Evolutionary conservation across 495 filamentous ascomycete species (phyloP).

Genomic region (Penicillium paxilli): DNA sequence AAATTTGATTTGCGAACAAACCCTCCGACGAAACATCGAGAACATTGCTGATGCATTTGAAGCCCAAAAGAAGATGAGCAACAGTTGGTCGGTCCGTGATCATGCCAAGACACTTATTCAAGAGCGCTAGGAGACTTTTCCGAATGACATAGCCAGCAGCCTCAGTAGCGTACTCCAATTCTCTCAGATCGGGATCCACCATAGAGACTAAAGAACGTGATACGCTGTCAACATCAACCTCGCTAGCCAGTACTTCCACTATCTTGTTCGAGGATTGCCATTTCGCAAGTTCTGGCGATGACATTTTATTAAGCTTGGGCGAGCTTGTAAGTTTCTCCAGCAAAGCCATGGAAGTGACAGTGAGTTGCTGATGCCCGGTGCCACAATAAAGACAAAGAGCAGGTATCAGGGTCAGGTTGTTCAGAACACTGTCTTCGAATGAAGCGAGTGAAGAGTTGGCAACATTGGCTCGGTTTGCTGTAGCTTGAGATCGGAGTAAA

Average conservation of each 20-base stretch:
- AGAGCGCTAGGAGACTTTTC: conserved; percentile 73
- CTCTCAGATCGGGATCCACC: conserved; percentile 59
- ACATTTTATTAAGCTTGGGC: conserved; percentile 63
- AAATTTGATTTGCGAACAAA: conserved; percentile 63
- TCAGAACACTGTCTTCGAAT: conserved; percentile 90
- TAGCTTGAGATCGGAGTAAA: conserved; percentile 59
- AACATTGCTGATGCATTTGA: conserved; percentile 66
- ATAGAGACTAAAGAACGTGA: conserved; percentile 64
- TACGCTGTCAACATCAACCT: conserved; percentile 68
- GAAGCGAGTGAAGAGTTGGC: conserved; percentile 73
- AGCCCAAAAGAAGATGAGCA: conserved; percentile 88
- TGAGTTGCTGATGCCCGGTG: conserved; percentile 72
- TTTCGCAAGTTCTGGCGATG: conserved; percentile 40
- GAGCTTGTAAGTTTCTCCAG: conserved; percentile 84
- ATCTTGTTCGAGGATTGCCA: conserved; percentile 72
- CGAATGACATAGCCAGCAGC: conserved; percentile 74
- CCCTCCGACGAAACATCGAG: conserved; percentile 63
- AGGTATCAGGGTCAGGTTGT: conserved; percentile 71
- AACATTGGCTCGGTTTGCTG: conserved; percentile 46
- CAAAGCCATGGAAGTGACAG: conserved; percentile 72
- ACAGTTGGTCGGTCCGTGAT: conserved; percentile 74
- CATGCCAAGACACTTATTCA: conserved; percentile 72
- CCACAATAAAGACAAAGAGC: conserved; percentile 82
- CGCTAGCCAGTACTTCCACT: conserved; percentile 71
- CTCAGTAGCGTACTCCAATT: conserved; percentile 61